Percentiles rank a stretch among this genome's conserved stretches.
Conservation (phyloP, 768 basidiomycete genomes). For the Gautieria morchelliformis region DNA sequence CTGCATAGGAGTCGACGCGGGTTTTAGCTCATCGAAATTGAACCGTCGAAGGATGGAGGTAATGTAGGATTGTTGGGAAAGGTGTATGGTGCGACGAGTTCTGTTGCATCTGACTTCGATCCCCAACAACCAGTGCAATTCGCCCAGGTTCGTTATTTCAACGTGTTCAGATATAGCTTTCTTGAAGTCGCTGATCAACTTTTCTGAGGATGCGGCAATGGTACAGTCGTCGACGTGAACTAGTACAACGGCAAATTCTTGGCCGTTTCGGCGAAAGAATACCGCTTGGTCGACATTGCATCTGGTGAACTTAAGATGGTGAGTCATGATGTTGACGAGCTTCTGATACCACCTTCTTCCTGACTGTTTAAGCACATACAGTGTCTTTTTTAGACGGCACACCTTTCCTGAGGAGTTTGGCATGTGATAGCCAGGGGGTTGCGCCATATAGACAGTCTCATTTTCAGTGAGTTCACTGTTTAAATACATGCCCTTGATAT, state of each 20-base stretch:
- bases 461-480: slow-evolving; percentile 23
- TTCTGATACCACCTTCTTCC: slow-evolving; percentile 27
- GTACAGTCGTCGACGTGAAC: slow-evolving; percentile 26
- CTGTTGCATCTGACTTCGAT: slow-evolving; percentile 20
- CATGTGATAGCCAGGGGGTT: slow-evolving; percentile 21
- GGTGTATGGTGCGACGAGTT: not conserved
- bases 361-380: slow-evolving; percentile 31
- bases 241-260: not conserved
- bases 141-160: not conserved
- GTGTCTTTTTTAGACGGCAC: slow-evolving; percentile 15
- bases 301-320: no score
- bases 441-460: slow-evolving; percentile 25
- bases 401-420: slow-evolving; percentile 5
- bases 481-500: slow-evolving; percentile 33
- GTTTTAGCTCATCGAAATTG: not conserved
- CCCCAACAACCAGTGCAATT: slow-evolving; percentile 20
- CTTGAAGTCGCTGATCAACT: not conserved
- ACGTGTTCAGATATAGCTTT: not conserved
- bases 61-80: slow-evolving; percentile 13
- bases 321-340: slow-evolving; percentile 20
- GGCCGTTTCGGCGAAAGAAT: no score
- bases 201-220: slow-evolving; percentile 12
- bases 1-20: slow-evolving; percentile 5
- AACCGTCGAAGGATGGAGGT: slow-evolving; percentile 8
- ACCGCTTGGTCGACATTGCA: no score